phyloP scores from a whole-genome alignment of 2,329 filamentous ascomycete species.

The Knoxdaviesia capensis region DNA sequence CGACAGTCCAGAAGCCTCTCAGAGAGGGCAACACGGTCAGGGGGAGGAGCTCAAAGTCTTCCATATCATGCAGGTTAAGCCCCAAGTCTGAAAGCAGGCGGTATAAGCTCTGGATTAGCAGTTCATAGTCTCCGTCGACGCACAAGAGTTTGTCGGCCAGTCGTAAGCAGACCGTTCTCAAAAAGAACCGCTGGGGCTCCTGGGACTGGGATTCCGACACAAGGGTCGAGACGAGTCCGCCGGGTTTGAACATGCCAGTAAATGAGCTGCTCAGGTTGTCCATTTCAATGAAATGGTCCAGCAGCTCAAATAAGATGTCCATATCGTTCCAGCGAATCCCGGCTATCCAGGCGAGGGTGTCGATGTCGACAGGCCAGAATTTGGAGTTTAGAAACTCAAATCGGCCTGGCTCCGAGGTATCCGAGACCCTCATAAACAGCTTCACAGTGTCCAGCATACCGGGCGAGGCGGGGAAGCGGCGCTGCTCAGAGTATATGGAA shows the following conservation, averaged over 20 bases:
- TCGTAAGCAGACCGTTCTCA: background rate
- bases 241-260: background rate
- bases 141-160: background rate
- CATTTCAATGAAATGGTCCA: background rate
- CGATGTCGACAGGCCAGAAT: background rate
- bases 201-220: too few species aligned
- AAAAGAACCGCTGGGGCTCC: background rate
- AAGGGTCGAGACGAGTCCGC: background rate
- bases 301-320: conserved; percentile 1
- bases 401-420: background rate
- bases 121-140: background rate
- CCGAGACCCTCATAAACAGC: too few species aligned
- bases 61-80: background rate
- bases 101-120: background rate
- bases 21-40: background rate
- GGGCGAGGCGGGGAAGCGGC: background rate
- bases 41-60: background rate
- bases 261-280: background rate
- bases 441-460: too few species aligned
- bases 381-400: background rate
- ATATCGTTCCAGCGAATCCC: background rate
- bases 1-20: background rate
- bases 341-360: background rate
- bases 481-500: background rate
- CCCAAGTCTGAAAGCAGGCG: background rate